Evolutionary conservation across 768 basidiomycete species (phyloP).

Genomic region (Lanmaoa pseudosensibilis): DNA sequence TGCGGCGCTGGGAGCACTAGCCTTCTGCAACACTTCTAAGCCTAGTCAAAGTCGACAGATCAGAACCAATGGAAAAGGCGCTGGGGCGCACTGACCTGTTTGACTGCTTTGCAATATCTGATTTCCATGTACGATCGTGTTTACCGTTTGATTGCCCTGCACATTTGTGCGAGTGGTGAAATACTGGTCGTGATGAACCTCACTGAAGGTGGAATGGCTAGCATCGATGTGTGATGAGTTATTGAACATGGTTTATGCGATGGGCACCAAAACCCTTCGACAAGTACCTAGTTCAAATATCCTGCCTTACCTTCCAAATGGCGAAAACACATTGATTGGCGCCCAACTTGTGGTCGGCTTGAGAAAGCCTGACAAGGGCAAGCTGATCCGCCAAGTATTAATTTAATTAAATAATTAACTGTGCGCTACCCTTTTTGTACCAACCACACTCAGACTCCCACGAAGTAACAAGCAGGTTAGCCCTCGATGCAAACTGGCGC

Average conservation of each 20-base stretch:
- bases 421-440: too few relatives aligned
- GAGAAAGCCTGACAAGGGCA: too few relatives aligned
- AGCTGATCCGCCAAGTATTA: too few relatives aligned
- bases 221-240: constrained; percentile 16
- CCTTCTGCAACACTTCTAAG: constrained; percentile 12
- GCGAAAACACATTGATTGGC: neutral
- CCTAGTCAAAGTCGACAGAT: neutral
- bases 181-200: constrained; percentile 16
- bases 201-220: too few relatives aligned
- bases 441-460: too few relatives aligned
- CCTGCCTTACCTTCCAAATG: neutral
- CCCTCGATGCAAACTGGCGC: too few relatives aligned
- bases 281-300: neutral
- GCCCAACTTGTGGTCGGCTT: too few relatives aligned
- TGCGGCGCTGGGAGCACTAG: constrained; percentile 10
- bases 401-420: too few relatives aligned
- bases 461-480: too few relatives aligned
- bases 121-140: constrained; percentile 17
- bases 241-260: constrained; percentile 15
- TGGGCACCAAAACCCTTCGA: neutral
- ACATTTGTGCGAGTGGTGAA: constrained; percentile 2
- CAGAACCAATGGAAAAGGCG: neutral
- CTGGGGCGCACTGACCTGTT: neutral
- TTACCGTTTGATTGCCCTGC: constrained; percentile 15
- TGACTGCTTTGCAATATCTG: constrained; percentile 11